Evolutionary conservation across 139 green algal species (phyloP).

Genomic region (Dunaliella sp.): DNA sequence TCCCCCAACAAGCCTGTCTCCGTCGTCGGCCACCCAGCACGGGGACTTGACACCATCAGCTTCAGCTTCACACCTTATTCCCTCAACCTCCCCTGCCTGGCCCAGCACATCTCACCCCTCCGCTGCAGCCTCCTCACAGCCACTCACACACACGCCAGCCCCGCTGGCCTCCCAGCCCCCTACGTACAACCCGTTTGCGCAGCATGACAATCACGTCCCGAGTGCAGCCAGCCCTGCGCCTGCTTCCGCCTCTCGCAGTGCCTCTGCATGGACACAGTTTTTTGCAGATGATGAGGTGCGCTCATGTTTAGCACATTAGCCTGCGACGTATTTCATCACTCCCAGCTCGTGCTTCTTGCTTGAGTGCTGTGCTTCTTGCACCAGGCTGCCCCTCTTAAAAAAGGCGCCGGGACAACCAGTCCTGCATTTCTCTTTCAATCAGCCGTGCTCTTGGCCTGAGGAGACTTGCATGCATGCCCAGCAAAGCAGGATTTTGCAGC

Average conservation of each 20-base stretch:
- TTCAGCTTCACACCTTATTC: neutral
- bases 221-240: neutral
- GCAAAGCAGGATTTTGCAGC: neutral
- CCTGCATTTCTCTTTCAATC: neutral
- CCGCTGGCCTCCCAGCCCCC: no score
- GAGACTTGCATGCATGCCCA: no score
- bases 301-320: neutral
- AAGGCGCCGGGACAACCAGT: neutral
- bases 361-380: no score
- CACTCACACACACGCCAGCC: neutral
- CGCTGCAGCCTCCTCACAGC: neutral
- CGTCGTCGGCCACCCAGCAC: no score
- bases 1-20: neutral
- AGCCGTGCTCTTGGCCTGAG: no score
- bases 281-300: neutral
- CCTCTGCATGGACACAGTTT: neutral
- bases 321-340: neutral
- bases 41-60: neutral
- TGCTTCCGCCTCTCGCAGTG: neutral
- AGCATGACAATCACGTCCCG: neutral
- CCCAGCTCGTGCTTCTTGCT: no score
- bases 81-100: neutral
- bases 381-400: neutral
- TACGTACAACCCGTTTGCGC: neutral
- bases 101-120: neutral